phyloP scores from a whole-genome alignment of 768 basidiomycete genomes.

The Kwoniella sp. region DNA sequence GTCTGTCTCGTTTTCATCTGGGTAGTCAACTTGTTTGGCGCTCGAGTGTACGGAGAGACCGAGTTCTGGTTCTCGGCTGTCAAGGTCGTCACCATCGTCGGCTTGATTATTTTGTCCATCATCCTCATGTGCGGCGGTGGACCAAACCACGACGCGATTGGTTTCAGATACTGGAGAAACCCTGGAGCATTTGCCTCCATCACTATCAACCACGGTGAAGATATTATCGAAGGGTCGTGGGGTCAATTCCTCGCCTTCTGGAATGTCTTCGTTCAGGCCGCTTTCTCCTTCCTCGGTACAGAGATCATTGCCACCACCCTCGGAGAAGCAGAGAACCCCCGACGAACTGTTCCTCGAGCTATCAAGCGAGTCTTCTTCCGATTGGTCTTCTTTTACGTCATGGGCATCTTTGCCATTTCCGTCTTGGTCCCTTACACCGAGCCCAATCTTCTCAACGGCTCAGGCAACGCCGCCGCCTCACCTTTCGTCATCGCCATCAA shows the following conservation, averaged over 20 bases:
- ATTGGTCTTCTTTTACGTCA: conserved; percentile 52
- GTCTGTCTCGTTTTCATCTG: conserved; percentile 51
- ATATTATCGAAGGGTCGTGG: conserved; percentile 37
- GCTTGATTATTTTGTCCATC: conserved; percentile 55
- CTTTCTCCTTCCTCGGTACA: conserved; percentile 47
- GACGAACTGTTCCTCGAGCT: conserved; percentile 51
- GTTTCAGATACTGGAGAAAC: conserved; percentile 54
- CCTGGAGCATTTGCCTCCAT: conserved; percentile 50
- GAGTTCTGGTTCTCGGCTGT: conserved; percentile 63
- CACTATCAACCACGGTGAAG: conserved; percentile 33
- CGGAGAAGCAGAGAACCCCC: conserved; percentile 50
- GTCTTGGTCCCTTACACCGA: conserved; percentile 52
- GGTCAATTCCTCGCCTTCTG: conserved; percentile 54
- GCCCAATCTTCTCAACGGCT: conserved; percentile 40
- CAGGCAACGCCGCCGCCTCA: conserved; percentile 45
- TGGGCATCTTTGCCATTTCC: conserved; percentile 49
- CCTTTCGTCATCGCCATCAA: conserved; percentile 57
- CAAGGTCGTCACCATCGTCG: conserved; percentile 60
- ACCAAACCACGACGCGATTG: conserved; percentile 50
- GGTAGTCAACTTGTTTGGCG: conserved; percentile 58
- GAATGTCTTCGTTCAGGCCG: conserved; percentile 53
- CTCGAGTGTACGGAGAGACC: conserved; percentile 59
- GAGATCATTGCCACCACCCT: conserved; percentile 52
- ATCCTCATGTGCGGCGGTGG: conserved; percentile 54
- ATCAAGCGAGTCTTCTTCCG: conserved; percentile 55